Evolutionary conservation across 176 grass and related monocot species (phyloP).

Genomic region (Avena atlantica): DNA sequence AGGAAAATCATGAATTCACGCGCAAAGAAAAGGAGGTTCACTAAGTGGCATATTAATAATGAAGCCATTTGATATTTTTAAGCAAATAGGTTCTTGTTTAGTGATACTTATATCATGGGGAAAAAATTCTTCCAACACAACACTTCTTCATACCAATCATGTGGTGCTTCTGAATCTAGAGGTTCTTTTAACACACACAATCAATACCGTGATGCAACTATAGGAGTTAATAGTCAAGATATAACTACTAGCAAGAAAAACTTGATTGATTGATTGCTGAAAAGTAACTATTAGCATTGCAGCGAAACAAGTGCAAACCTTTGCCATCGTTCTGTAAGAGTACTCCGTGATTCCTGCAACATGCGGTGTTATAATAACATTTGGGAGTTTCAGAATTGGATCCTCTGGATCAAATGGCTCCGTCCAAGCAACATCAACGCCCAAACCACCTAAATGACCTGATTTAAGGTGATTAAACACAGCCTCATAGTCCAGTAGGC

Average conservation of each 20-base stretch:
- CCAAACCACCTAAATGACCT: constrained; percentile 86
- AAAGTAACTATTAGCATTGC: constrained; percentile 9
- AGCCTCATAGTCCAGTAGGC: constrained; percentile 72
- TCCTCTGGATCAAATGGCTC: constrained; percentile 96
- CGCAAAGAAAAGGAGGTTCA: constrained; percentile 7
- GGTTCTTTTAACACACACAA: not conserved
- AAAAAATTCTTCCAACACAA: not conserved
- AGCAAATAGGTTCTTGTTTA: constrained; percentile 16
- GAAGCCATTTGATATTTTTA: not conserved
- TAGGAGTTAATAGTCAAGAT: not conserved
- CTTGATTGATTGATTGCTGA: not conserved
- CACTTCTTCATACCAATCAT: not conserved
- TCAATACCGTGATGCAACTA: constrained; percentile 5
- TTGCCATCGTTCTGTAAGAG: constrained; percentile 89
- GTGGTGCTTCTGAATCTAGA: constrained; percentile 2
- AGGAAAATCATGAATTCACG: not conserved
- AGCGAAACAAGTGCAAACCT: constrained; percentile 57
- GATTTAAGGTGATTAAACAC: constrained; percentile 77
- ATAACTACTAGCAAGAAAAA: constrained; percentile 7
- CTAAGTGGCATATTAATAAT: not conserved
- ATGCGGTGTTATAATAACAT: constrained; percentile 94
- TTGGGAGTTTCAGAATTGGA: constrained; percentile 84
- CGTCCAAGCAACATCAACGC: constrained; percentile 93
- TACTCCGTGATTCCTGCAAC: constrained; percentile 79
- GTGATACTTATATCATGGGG: not conserved